Conservation (phyloP, 177 flowering plant species). For the Vitis hybrid region DNA sequence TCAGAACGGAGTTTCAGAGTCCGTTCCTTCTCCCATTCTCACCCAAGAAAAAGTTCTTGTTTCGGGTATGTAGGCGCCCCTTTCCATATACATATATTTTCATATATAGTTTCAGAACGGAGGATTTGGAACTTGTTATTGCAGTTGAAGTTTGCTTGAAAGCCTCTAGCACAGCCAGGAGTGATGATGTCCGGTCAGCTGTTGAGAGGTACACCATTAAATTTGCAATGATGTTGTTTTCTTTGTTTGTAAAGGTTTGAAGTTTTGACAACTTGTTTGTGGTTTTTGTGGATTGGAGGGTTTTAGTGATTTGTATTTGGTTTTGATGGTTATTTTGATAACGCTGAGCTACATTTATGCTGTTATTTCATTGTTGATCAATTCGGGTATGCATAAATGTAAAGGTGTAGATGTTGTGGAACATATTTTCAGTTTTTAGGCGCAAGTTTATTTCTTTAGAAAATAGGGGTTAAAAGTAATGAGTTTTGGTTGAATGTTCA, state of each 20-base stretch:
- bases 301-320: too few species aligned
- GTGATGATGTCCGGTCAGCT: conserved; percentile 61
- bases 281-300: not conserved
- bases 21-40: conserved; percentile 26
- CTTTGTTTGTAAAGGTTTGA: not conserved
- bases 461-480: not conserved
- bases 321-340: too few species aligned
- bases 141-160: conserved; percentile 94
- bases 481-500: conserved; percentile 20
- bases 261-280: not conserved
- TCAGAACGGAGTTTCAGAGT: conserved; percentile 27
- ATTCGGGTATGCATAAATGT: not conserved
- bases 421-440: too few species aligned
- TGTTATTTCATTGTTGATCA: too few species aligned
- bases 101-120: not conserved
- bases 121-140: conserved; percentile 1
- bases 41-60: conserved; percentile 64
- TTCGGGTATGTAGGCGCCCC: conserved; percentile 46
- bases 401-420: too few species aligned
- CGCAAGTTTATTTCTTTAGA: not conserved
- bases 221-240: not conserved
- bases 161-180: conserved; percentile 76
- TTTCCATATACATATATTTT: too few species aligned
- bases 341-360: too few species aligned
- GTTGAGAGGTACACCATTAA: conserved; percentile 65